Base-by-base conservation (phyloP, 1,284 basidiomycete genomes). In the Anthracocystis panici-leucophaei region DNA sequence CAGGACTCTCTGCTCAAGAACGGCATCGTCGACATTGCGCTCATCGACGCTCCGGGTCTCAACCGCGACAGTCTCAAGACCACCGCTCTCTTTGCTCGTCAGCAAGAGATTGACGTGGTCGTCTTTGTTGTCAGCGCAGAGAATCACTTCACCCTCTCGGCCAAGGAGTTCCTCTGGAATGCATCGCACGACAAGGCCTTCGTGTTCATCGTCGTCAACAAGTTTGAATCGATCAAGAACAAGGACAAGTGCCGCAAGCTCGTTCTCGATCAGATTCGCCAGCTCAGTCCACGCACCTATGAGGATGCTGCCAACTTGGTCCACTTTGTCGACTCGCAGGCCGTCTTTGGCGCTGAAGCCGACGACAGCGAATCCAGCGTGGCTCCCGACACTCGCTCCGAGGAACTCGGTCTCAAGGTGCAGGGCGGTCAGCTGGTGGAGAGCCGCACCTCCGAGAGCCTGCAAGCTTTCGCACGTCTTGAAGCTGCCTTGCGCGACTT, bases 71-170 rank as follows among this genome's bases (percentile, higher is more conserved):
- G 92, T 64, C 87, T 96, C 82, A 94, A 97, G 88, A 99, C 97
- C 0, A 99, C 96, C 2, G 93, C 94, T 9, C 88, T 98, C 51
- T 99, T 99, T 83, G 91, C 95, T 20, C 93, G 94, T 35, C 96
- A 99, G 86, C 93, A 97, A 85, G 95, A 98, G 87, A 99, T 99
- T 60, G 97, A 99, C 84, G 96, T 99, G 29, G 91, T 99, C 62
- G 95, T 99, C 59, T 99, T 99, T 85, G 95, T 98, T 75, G 95
- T 98, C 52, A 95, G 93, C 1, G 95, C 97, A 8, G 96, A 98
- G 87, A 99, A 99, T 86, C 96, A 99, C 88, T 97, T 99, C 85
- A 99, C 97, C 0, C 89, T 97, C 8, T 96, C 94, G 0, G 93
- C 94, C 10, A 93, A 93, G 83, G 95, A 99, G 86, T 99, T 99